These are phyloP conservation scores for Termitomyces sp. DNA, from an alignment of 768 basidiomycete genomes.

Conservation along the genomic window DNA sequence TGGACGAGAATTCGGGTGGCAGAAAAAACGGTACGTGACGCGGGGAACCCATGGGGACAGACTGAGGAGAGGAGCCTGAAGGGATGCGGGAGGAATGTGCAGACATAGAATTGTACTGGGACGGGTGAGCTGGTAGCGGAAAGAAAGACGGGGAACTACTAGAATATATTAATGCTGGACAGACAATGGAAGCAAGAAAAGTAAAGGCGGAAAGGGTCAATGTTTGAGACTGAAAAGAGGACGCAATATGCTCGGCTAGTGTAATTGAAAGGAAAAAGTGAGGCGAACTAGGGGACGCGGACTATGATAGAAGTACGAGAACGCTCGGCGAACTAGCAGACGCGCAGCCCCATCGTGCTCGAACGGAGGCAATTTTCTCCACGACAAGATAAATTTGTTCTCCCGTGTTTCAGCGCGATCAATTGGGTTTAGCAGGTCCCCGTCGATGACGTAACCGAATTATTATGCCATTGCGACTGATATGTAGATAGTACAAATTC, in stretches of 20 bases:
- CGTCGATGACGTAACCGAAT: constrained; percentile 27
- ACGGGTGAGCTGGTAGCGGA: neutral
- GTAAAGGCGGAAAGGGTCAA: constrained; percentile 25
- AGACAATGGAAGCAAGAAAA: constrained; percentile 22
- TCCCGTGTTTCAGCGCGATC: constrained; percentile 40
- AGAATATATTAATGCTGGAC: constrained; percentile 17
- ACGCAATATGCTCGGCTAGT: constrained; percentile 26
- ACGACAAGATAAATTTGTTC: constrained; percentile 23
- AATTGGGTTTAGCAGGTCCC: constrained; percentile 38
- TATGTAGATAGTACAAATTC: constrained; percentile 19
- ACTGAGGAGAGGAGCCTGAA: constrained; percentile 68
- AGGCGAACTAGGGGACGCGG: constrained; percentile 5
- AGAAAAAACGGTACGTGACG: constrained; percentile 43
- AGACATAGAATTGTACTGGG: constrained; percentile 28
- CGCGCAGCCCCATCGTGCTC: constrained; percentile 1
- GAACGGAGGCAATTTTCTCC: constrained; percentile 30
- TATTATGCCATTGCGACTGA: constrained; percentile 19
- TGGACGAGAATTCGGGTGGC: neutral
- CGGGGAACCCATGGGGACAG: constrained; percentile 58
- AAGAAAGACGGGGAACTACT: constrained; percentile 8
- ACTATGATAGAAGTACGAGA: neutral
- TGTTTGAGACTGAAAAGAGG: constrained; percentile 20
- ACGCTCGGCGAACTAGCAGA: constrained; percentile 9
- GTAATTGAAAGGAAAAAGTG: neutral
- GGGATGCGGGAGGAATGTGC: constrained; percentile 60